Base-by-base conservation (phyloP, 345 rosid species). In the Garcia nutans region DNA sequence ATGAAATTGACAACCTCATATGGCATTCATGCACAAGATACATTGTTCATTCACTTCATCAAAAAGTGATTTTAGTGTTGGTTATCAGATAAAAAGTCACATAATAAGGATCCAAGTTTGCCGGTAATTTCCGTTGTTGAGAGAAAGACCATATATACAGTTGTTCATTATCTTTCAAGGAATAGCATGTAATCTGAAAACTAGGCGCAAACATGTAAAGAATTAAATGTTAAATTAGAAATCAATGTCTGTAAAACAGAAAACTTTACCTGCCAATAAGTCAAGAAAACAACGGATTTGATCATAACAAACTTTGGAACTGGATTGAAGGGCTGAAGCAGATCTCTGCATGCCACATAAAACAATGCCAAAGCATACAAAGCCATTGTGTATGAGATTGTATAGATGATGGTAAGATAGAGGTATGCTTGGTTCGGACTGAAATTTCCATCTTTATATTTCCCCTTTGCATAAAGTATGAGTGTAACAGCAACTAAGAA, bases 311-410 rank as follows among this genome's bases (percentile, higher is more conserved):
- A 96, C 86, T 96, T 96, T 5, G 98, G 99, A 79, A 96, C 97
- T 54, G 98, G 99, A 79, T 93, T 96, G 88, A 96, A 96, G 65
- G 99, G 99, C 85, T 92, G 90, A 73, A 96, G 98, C 55, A 93
- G 92, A 91, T 96, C 98, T 83, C 83, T 93, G 90, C 99, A 96
- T 54, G 99, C 98, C 82, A 96, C 80, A 77, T 96, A 96, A 81
- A 96, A 93, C 80, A 96, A 86, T 20, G 86, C 95, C 85, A 96
- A 78, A 7, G 90, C 98, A 83, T 96, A 96, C 47, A 96, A 85
- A 26, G 99, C 98, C 85, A 87, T 80, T 5, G 98, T 82, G 84
- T 96, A 96, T 17, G 99, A 96, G 75, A 93, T 74, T 37, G 97
- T 96, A 77, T 96, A 93, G 60, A 93, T 91, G 76, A 96, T 92